Conservation (phyloP, 768 basidiomycete genomes). For the Kwoniella shandongensis region DNA sequence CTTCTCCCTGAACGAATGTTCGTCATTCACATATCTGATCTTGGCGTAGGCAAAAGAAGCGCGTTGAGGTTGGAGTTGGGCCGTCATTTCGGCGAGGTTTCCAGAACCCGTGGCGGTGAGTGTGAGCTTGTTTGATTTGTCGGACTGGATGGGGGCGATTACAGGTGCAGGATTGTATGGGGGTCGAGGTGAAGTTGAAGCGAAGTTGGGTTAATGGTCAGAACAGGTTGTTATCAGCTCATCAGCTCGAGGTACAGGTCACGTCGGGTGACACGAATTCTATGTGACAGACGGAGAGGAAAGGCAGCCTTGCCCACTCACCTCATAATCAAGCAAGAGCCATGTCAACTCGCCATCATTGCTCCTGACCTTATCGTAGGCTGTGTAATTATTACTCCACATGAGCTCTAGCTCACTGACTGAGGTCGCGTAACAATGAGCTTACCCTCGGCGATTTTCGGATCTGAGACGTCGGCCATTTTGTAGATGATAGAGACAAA, state of each 20-base stretch:
- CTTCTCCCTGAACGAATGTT: constrained; percentile 67
- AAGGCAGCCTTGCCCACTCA: constrained; percentile 46
- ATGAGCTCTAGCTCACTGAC: background rate
- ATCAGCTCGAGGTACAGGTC: background rate
- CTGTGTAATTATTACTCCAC: constrained; percentile 55
- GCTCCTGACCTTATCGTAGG: constrained; percentile 80
- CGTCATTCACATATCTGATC: constrained; percentile 63
- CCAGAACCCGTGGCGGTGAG: constrained; percentile 77
- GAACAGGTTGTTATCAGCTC: too few species aligned
- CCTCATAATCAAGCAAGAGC: constrained; percentile 86
- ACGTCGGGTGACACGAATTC: too few species aligned
- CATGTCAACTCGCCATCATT: constrained; percentile 87
- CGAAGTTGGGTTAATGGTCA: too few species aligned
- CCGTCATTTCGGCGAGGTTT: constrained; percentile 73
- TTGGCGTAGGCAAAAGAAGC: constrained; percentile 84
- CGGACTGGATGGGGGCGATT: constrained; percentile 44
- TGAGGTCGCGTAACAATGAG: constrained; percentile 14
- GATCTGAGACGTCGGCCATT: constrained; percentile 74
- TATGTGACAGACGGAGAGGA: background rate
- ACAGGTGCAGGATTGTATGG: too few species aligned
- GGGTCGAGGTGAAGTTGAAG: background rate
- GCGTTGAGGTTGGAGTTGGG: constrained; percentile 63
- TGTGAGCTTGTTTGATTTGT: constrained; percentile 65
- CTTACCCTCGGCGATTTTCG: constrained; percentile 71
- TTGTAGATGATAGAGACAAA: constrained; percentile 3